Base-by-base conservation (phyloP, 176 grass and related monocot species). In the Rhipidocladum racemiflorum region DNA sequence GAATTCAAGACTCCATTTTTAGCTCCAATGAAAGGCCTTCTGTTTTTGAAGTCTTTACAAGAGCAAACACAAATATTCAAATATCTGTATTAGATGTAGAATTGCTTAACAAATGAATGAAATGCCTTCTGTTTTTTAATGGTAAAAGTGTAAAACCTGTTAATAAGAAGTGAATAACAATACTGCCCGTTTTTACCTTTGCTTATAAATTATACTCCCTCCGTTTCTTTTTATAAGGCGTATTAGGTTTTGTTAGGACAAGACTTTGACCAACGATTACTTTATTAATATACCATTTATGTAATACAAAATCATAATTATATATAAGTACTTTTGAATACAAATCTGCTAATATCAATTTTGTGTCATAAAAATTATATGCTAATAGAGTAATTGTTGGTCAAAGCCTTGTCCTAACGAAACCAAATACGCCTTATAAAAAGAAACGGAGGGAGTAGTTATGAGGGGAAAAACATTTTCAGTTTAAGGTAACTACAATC, bases 201-300 rank as follows among this genome's bases (percentile, higher is more conserved):
- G 5, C 24, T 70, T 62, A 70, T 17, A 60, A 74, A 49, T 59
- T 73, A 46, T 78, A n/a, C n/a, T n/a, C n/a, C n/a, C n/a, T n/a
- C n/a, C n/a, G n/a, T n/a, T n/a, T n/a, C n/a, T n/a, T n/a, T n/a
- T n/a, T n/a, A n/a, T n/a, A n/a, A n/a, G n/a, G n/a, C n/a, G n/a
- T n/a, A n/a, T n/a, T n/a, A n/a, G n/a, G n/a, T n/a, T n/a, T n/a
- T n/a, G n/a, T n/a, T n/a, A n/a, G n/a, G n/a, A n/a, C n/a, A n/a
- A n/a, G n/a, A n/a, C n/a, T n/a, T n/a, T n/a, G n/a, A n/a, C n/a
- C n/a, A n/a, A n/a, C n/a, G n/a, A n/a, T n/a, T n/a, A n/a, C n/a
- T n/a, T n/a, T n/a, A n/a, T n/a, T n/a, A n/a, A n/a, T n/a, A n/a
- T n/a, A n/a, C n/a, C n/a, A n/a, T n/a, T n/a, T n/a, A n/a, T n/a